A percentile compares a stretch with the other conserved stretches of the same genome.
These are phyloP conservation scores for Mycena sanguinolenta DNA, from an alignment of 768 basidiomycete species.

Conservation along the genomic window DNA sequence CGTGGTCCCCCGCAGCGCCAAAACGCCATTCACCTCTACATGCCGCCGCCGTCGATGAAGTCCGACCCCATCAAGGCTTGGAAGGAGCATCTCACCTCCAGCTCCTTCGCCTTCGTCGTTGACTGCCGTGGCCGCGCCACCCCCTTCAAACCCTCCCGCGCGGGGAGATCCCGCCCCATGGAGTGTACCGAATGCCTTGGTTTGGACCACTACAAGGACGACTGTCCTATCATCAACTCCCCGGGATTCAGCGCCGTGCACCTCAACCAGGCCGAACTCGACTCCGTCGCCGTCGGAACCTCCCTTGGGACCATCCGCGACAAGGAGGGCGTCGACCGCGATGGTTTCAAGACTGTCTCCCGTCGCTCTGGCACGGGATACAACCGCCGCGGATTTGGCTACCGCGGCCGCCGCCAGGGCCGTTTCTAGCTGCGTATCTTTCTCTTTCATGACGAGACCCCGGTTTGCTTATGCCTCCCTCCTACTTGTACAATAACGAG, in stretches of 20 bases:
- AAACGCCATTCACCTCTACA: conserved; percentile 16
- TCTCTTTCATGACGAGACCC: no score
- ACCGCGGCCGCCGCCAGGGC: no score
- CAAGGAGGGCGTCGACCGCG: background rate
- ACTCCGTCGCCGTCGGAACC: background rate
- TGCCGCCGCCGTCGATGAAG: conserved; percentile 13
- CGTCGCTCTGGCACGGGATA: no score
- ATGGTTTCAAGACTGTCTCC: conserved; percentile 10
- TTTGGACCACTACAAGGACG: conserved; percentile 1
- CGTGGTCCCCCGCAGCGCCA: background rate
- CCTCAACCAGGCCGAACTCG: conserved; percentile 11
- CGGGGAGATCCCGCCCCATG: conserved; percentile 4
- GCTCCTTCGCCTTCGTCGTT: conserved; percentile 19
- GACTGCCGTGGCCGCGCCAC: conserved; percentile 12
- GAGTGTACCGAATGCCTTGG: conserved; percentile 18
- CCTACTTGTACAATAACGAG: no score
- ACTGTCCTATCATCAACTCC: conserved; percentile 16
- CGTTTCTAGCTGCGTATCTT: no score
- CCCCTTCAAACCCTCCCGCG: conserved; percentile 9
- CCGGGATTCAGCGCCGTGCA: conserved; percentile 7
- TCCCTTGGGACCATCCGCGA: conserved; percentile 9
- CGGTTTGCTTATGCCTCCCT: no score
- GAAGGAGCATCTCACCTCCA: conserved; percentile 13
- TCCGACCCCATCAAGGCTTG: conserved; percentile 8
- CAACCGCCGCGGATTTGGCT: no score